Evolutionary conservation across 2,329 filamentous ascomycete genomes (phyloP).

Genomic region (Penicillium palitans): DNA sequence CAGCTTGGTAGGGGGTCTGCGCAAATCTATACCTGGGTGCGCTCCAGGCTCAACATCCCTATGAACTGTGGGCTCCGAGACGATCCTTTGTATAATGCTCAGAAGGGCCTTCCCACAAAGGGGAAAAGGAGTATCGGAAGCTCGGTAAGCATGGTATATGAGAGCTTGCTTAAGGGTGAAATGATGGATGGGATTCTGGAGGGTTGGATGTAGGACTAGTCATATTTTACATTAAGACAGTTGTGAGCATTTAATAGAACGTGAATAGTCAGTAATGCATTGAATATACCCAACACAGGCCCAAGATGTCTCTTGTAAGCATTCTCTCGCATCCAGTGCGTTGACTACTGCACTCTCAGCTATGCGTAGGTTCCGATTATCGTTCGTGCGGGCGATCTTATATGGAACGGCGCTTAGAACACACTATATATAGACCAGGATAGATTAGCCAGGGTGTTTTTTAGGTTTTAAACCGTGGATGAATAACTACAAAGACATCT

Average conservation of each 20-base stretch:
- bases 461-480: too few relatives aligned
- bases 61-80: conserved; percentile 14
- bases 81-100: conserved; percentile 18
- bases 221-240: not conserved
- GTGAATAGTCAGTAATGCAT: too few relatives aligned
- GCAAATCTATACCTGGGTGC: conserved; percentile 15
- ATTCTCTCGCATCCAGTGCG: too few relatives aligned
- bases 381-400: too few relatives aligned
- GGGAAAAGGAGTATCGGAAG: conserved; percentile 17
- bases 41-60: conserved; percentile 13
- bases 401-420: too few relatives aligned
- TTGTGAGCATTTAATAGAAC: not conserved
- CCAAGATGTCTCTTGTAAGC: too few relatives aligned
- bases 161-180: conserved; percentile 11
- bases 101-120: conserved; percentile 8
- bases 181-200: conserved; percentile 10
- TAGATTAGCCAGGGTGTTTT: too few relatives aligned
- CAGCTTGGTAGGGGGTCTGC: conserved; percentile 14
- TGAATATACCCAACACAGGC: too few relatives aligned
- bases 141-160: conserved; percentile 14
- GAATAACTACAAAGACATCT: too few relatives aligned
- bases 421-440: too few relatives aligned
- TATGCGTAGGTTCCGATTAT: too few relatives aligned
- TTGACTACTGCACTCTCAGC: too few relatives aligned
- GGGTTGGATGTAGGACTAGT: not conserved